Base-by-base conservation (phyloP, 2,329 filamentous ascomycete genomes). In the Emydomyces testavorans region DNA sequence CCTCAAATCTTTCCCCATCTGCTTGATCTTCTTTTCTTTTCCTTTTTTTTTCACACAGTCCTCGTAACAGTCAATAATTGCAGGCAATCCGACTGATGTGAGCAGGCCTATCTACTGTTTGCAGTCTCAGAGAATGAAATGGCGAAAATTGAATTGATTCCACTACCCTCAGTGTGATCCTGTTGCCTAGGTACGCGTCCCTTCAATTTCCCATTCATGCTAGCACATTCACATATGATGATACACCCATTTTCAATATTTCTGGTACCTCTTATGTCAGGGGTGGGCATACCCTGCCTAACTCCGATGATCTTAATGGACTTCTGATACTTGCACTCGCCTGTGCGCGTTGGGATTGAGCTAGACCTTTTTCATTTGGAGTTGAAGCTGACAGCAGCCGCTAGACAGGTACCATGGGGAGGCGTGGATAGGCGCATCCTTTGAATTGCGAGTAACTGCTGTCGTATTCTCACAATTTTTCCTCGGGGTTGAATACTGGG, bases 181-280 rank as follows among this genome's bases (percentile, higher is more conserved):
- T n/a, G n/a, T n/a, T 21, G 45, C 16, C 5, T 28, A 50, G 24
- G 26, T 51, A 38, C 31, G 28, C 44, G 13, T 11, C 6, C 10
- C 32, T 46, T 49, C 24, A 8, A 1, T 28, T 31, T 16, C 32
- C 58, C 58, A 59, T 46, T 49, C 26, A 49, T 49, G 45, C 18
- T 44, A 31, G 36, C 47, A 6, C 46, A 34, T 50, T 23, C 39
- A 39, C 40, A 47, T 38, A 75, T 85, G 83, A 87, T 88, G 83
- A 88, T 76, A 77, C 71, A 71, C 68, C 71, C 71, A 68, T 64
- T 66, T 63, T 70, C 66, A 69, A 70, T 71, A 72, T 81, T 86
- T 89, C 83, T 90, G 85, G 85, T 85, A 92, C 85, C 85, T 90
- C 85, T 92, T 88, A 85, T 85, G 77, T 83, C 81, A 88, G 78